A percentile compares a stretch with the other conserved stretches of the same genome.
Conservation (phyloP, 257 asterid species). For the Fraxinus cuspidata region DNA sequence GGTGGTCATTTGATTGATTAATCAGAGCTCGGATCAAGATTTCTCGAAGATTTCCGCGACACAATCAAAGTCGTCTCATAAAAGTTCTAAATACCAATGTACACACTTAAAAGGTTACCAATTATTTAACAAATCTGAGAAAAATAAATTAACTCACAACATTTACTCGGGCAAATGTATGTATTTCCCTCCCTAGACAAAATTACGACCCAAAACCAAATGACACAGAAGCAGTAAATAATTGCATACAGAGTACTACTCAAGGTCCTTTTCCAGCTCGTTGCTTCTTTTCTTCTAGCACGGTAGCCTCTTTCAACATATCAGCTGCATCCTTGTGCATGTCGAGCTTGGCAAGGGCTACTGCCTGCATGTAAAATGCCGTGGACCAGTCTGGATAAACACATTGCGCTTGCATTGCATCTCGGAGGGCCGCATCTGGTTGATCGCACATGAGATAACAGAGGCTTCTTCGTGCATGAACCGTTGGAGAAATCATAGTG, state of each 20-base stretch:
- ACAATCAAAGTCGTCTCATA: too few species aligned
- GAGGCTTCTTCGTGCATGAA: slow-evolving; percentile 89
- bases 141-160: slow-evolving; percentile 14
- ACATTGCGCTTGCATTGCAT: slow-evolving; percentile 98
- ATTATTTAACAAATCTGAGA: slow-evolving; percentile 34
- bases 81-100: slow-evolving; percentile 4
- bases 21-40: too few species aligned
- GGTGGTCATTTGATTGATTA: too few species aligned
- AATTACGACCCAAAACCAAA: slow-evolving; percentile 44
- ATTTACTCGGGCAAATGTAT: slow-evolving; percentile 24
- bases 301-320: slow-evolving; percentile 92
- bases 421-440: slow-evolving; percentile 91
- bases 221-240: slow-evolving; percentile 33
- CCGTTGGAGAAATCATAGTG: slow-evolving; percentile 95
- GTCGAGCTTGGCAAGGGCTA: slow-evolving; percentile 93
- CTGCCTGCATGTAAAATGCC: slow-evolving; percentile 98
- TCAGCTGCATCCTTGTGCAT: slow-evolving; percentile 98
- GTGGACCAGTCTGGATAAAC: slow-evolving; percentile 94
- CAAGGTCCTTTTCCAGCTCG: slow-evolving; percentile 56
- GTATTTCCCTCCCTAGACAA: slow-evolving; percentile 37
- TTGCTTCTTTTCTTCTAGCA: slow-evolving; percentile 82
- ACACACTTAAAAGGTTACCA: slow-evolving; percentile 32
- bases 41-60: too few species aligned
- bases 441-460: slow-evolving; percentile 96
- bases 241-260: slow-evolving; percentile 13